Conservation (phyloP, 495 filamentous ascomycete species). For the Penicillium bialowiezense region DNA sequence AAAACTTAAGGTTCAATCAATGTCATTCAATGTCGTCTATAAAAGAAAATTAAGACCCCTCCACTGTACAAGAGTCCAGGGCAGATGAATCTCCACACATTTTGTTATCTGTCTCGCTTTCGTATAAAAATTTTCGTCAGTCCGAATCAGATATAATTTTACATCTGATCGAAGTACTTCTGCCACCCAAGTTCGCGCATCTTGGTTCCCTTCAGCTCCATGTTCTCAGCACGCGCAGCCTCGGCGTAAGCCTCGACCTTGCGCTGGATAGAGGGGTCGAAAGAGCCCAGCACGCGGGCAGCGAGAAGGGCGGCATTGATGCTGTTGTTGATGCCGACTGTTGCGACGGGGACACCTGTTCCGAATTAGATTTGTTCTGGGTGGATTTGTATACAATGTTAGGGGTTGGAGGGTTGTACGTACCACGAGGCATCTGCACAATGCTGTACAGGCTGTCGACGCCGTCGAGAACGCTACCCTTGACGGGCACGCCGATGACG, state of each 20-base stretch:
- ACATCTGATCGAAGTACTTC: slow-evolving; percentile 64
- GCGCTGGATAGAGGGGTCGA: slow-evolving; percentile 54
- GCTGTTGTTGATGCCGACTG: slow-evolving; percentile 90
- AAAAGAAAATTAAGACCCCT: slow-evolving; percentile 11
- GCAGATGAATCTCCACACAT: not conserved
- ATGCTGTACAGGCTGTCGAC: slow-evolving; percentile 87
- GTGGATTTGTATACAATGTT: not conserved
- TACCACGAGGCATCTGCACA: slow-evolving; percentile 84
- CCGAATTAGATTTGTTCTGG: not conserved
- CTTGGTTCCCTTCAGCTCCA: slow-evolving; percentile 52
- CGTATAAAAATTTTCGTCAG: not conserved
- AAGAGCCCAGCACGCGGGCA: slow-evolving; percentile 74
- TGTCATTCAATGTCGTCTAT: slow-evolving; percentile 29
- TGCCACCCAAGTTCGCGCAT: slow-evolving; percentile 61
- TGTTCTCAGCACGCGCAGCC: slow-evolving; percentile 61
- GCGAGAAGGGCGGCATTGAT: slow-evolving; percentile 90
- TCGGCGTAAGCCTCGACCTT: slow-evolving; percentile 70
- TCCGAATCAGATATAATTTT: not conserved
- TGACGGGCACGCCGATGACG: slow-evolving; percentile 90
- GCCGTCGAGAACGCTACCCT: slow-evolving; percentile 81
- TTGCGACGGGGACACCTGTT: slow-evolving; percentile 76
- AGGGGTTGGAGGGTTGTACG: slow-evolving; percentile 4
- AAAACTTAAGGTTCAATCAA: too few relatives aligned
- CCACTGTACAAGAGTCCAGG: slow-evolving; percentile 12
- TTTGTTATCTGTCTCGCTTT: slow-evolving; percentile 2